Base-by-base conservation (phyloP, 2,329 filamentous ascomycete genomes). In the Hypomyces perniciosus region DNA sequence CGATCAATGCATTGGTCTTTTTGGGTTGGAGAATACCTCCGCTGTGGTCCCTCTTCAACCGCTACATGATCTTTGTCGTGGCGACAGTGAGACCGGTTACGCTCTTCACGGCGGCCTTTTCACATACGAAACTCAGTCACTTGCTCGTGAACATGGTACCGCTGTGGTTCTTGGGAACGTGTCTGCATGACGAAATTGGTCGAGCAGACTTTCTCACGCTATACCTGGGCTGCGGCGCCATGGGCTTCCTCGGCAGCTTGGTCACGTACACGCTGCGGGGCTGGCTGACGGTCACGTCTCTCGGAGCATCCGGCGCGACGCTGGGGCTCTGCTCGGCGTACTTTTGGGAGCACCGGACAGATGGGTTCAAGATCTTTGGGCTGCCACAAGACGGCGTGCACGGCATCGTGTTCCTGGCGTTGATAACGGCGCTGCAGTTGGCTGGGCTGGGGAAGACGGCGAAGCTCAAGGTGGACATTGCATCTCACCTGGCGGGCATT, bases 131-230 rank as follows among this genome's bases (percentile, higher is more conserved):
- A 3, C 57, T 83, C 13, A 61, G 66, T 43, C 88, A 93, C 65
- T 64, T 88, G 35, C 53, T 74, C 27, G 63, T 74, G 39, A 92
- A 92, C 68, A 83, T 88, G 78, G 58, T 76, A 7, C 71, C 78
- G 38, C 71, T 92, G 4, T 84, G 76, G 72, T 71, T 88, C 60
- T 73, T 90, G 13, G 88, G 86, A 27, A 77, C 78, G 8, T 73
- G 77, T 1, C 71, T 89, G 33, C 84, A 88, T 67, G 83, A 88
- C 54, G 84, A 89, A 58, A 70, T 89, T 28, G 86, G 84, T 8
- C 76, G 86, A 8, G 84, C 78, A 10, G 75, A 79, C 50, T 89
- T 90, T 67, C 68, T 90, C 20, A 78, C 83, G n/a, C 68, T 88
- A 31, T 88, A 85, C 65, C 56, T 86, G 31, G 70, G 75, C 6